A percentile compares a stretch with the other conserved stretches of the same genome.
phyloP scores from a whole-genome alignment of 2,329 filamentous ascomycete species.

The Scleromitrula shiraiana region DNA sequence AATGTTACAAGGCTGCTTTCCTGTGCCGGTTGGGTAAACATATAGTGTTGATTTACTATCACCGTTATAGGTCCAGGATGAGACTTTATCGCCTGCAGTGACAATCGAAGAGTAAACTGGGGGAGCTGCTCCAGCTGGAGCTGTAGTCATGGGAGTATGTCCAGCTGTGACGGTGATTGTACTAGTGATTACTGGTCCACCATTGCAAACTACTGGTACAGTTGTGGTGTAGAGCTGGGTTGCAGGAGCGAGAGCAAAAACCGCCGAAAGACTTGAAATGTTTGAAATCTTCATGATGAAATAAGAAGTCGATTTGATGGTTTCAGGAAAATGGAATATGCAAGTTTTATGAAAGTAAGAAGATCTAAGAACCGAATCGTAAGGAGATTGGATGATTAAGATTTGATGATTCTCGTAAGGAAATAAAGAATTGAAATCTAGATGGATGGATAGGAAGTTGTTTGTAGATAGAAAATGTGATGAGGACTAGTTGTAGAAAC shows the following conservation, averaged over 20 bases:
- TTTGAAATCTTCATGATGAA: slow-evolving; percentile 21
- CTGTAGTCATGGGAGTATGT: neutral
- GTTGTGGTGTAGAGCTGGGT: slow-evolving; percentile 8
- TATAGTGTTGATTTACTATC: slow-evolving; percentile 11
- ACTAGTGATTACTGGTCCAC: neutral
- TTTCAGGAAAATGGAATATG: neutral
- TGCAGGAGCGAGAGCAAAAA: slow-evolving; percentile 14
- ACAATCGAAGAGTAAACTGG: neutral
- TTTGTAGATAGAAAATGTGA: slow-evolving; percentile 4
- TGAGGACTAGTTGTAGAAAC: too few species aligned
- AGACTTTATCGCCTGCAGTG: neutral
- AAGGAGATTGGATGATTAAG: neutral
- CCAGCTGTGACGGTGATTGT: slow-evolving; percentile 1
- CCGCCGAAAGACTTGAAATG: slow-evolving; percentile 9
- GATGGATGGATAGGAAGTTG: too few species aligned
- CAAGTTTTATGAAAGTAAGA: neutral
- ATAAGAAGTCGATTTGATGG: neutral
- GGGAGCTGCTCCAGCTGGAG: neutral
- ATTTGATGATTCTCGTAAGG: neutral
- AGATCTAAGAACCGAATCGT: neutral
- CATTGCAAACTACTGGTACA: neutral
- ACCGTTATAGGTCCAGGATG: neutral
- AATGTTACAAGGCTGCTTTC: slow-evolving; percentile 14
- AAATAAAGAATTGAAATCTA: neutral
- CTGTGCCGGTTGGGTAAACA: slow-evolving; percentile 14